Base-by-base conservation (phyloP, 345 rosid species). In the Hibiscus syriacus region DNA sequence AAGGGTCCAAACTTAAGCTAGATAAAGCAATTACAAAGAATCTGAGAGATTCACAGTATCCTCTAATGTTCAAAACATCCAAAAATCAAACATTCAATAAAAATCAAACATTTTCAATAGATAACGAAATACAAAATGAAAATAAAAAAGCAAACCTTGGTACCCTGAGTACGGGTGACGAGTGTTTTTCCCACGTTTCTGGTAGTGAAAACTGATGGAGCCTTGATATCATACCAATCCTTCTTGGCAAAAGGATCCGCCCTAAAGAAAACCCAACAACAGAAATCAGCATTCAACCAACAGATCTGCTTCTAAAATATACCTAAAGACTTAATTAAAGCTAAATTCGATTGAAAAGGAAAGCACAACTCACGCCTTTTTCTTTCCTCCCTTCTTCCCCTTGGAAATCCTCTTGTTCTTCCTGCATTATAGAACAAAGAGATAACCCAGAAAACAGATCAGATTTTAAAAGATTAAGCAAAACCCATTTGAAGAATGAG, bases 191-290 rank as follows among this genome's bases (percentile, higher is more conserved):
- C 99, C 0, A 94, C 96, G 70, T 86, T 87, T 74, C 80, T 87
- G 2, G 66, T 53, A 3, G 36, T 69, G 74, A 94, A 94, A 60
- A 74, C 75, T 0, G 98, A 86, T 6, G 99, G 99, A 60, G 99
- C 97, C 82, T 94, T 94, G 68, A 91, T 83, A 61, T 91, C 95
- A 59, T 94, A 89, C 99, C 99, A 94, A 64, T 94, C 99, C 83
- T 94, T 94, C 95, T 91, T 89, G 13, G 99, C 71, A 72, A 87
- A 94, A 0, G 98, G 99, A 85, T 94, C 96, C 48, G 86, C 86
- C 26, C 98, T 94, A 64, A 34, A 58, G 3, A 17, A 23, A 16
- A 29, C 50, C 38, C 2, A 43, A 13, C n/a, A 63, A 17, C 11
- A 17, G 27, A 48, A 62, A 16, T 13, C 45, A 70, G 49, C 6